Conservation (phyloP, 2,329 filamentous ascomycete species). For the Lecanicillium sp. region DNA sequence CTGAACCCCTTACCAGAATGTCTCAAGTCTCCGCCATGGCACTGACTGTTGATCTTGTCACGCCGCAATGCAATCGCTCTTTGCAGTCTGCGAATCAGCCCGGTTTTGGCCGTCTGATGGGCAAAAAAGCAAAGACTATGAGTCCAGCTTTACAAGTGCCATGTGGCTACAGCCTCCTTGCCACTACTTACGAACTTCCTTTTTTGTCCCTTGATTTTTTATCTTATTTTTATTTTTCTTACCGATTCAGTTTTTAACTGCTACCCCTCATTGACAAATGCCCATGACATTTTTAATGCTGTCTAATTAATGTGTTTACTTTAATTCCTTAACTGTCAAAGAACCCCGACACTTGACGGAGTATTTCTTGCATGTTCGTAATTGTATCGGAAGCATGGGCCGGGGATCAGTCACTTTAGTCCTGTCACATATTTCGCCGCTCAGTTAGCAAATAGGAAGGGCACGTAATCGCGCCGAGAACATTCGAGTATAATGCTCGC, state of each 20-base stretch:
- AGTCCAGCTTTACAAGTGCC: no score
- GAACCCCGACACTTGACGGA: background rate
- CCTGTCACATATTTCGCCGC: background rate
- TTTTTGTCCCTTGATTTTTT: no score
- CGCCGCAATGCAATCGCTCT: background rate
- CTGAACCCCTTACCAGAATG: background rate
- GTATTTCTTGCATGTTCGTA: background rate
- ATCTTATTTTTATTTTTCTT: background rate
- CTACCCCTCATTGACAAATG: background rate
- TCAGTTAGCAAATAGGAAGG: background rate
- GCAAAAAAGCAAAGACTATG: conserved; percentile 1
- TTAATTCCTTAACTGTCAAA: background rate
- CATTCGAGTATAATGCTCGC: no score
- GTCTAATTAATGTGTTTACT: background rate
- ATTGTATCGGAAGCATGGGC: no score
- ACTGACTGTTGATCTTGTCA: background rate
- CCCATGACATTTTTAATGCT: background rate
- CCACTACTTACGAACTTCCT: no score
- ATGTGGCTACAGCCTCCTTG: no score
- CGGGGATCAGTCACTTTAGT: background rate
- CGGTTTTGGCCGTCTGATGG: background rate
- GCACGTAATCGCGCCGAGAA: no score
- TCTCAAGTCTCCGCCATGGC: background rate
- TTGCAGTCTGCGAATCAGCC: background rate
- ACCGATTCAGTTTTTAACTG: background rate